These are phyloP conservation scores for Onygena corvina DNA, from an alignment of 2,329 filamentous ascomycete genomes.

Conservation along the genomic window DNA sequence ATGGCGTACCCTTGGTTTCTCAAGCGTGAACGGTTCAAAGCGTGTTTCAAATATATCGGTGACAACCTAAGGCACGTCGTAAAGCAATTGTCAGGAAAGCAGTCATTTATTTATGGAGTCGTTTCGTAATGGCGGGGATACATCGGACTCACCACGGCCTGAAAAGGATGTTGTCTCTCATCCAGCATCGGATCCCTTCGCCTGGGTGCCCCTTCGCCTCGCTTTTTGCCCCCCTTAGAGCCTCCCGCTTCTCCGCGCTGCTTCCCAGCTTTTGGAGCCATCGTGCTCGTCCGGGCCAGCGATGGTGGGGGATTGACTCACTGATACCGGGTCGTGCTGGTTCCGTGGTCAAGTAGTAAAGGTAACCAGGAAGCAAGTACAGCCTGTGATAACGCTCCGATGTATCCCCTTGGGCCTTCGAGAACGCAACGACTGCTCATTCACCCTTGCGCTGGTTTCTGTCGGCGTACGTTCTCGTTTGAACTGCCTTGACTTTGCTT, in stretches of 20 bases:
- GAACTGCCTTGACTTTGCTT: too few relatives aligned
- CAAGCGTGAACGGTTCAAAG: constrained; percentile 79
- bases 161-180: constrained; percentile 49
- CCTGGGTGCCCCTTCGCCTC: constrained; percentile 16
- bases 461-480: too few relatives aligned
- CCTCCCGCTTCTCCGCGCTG: not conserved
- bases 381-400: not conserved
- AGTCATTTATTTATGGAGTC: too few relatives aligned
- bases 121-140: too few relatives aligned
- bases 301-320: constrained; percentile 4
- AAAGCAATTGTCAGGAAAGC: too few relatives aligned
- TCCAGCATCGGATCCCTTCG: constrained; percentile 31
- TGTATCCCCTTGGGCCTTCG: too few relatives aligned
- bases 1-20: constrained; percentile 64
- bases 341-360: not conserved
- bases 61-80: constrained; percentile 60
- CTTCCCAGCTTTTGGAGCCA: not conserved
- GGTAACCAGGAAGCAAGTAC: not conserved
- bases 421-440: not conserved
- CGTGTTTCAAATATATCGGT: constrained; percentile 90
- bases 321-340: not conserved
- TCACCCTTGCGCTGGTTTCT: too few relatives aligned
- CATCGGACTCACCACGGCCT: constrained; percentile 45
- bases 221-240: constrained; percentile 1
- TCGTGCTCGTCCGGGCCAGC: not conserved